phyloP scores from a whole-genome alignment of 345 rosid genomes.

The Hevea brasiliensis region DNA sequence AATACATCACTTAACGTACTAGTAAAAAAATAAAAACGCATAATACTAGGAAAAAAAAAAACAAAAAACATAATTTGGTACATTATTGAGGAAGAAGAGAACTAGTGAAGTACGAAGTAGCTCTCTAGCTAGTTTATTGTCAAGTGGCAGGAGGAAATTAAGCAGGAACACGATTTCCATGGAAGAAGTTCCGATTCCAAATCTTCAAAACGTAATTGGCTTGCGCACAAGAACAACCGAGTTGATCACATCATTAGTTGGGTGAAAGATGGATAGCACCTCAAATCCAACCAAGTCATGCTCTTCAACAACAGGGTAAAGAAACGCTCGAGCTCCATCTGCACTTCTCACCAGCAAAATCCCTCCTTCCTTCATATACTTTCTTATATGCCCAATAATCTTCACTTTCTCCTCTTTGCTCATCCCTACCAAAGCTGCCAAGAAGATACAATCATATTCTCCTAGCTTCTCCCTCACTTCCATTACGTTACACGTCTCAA shows the following conservation, averaged over 20 bases:
- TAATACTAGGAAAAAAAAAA: too few relatives aligned
- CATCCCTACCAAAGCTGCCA: conserved; percentile 51
- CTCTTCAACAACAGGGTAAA: conserved; percentile 40
- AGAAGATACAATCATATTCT: conserved; percentile 41
- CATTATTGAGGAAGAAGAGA: too few relatives aligned
- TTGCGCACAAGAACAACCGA: conserved; percentile 39
- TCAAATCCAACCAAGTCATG: conserved; percentile 34
- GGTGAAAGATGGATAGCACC: conserved; percentile 42
- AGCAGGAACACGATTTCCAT: not conserved
- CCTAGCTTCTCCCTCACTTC: conserved; percentile 31
- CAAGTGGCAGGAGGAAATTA: too few relatives aligned
- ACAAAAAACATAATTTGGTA: too few relatives aligned
- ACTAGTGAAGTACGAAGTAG: too few relatives aligned
- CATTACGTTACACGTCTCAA: conserved; percentile 32
- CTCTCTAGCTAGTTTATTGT: too few relatives aligned
- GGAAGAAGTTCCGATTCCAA: not conserved
- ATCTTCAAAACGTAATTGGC: conserved; percentile 8
- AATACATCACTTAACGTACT: too few relatives aligned
- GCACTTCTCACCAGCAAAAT: conserved; percentile 42
- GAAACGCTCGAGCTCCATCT: conserved; percentile 40
- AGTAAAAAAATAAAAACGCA: too few relatives aligned
- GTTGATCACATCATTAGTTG: conserved; percentile 36
- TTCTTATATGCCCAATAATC: conserved; percentile 32
- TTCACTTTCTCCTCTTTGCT: conserved; percentile 31
- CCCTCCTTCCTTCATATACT: conserved; percentile 39